phyloP scores from a whole-genome alignment of 495 filamentous ascomycete genomes.

The Penicillium pancosmium region DNA sequence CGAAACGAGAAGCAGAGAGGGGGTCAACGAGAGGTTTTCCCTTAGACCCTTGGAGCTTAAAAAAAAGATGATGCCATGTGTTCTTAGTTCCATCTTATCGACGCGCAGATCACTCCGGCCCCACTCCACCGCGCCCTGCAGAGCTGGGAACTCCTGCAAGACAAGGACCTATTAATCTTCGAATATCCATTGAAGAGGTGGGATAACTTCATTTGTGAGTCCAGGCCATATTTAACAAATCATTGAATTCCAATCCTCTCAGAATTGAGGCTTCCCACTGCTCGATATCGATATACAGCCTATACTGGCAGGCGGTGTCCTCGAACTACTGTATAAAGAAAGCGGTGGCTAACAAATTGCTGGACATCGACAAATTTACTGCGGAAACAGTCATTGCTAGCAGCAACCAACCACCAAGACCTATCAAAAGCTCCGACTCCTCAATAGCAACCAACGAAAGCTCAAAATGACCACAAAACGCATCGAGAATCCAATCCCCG shows the following conservation, averaged over 20 bases:
- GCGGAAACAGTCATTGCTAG: background rate
- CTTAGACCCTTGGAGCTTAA: constrained; percentile 9
- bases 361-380: constrained; percentile 7
- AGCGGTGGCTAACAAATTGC: constrained; percentile 23
- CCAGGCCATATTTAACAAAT: too few species aligned
- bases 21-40: background rate
- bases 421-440: background rate
- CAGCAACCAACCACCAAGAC: background rate
- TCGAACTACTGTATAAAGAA: background rate
- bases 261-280: too few species aligned
- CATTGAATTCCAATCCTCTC: too few species aligned
- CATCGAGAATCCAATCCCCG: constrained; percentile 12
- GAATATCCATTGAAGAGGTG: too few species aligned
- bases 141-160: background rate
- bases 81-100: constrained; percentile 39
- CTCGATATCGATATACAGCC: too few species aligned
- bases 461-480: constrained; percentile 18
- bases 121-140: constrained; percentile 25
- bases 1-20: background rate
- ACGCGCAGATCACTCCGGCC: constrained; percentile 23
- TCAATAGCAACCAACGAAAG: background rate
- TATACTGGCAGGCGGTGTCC: constrained; percentile 20
- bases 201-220: too few species aligned
- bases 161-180: too few species aligned
- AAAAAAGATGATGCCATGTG: constrained; percentile 45